Evolutionary conservation across 768 basidiomycete genomes (phyloP).

Genomic region (Arthromyces matolae): DNA sequence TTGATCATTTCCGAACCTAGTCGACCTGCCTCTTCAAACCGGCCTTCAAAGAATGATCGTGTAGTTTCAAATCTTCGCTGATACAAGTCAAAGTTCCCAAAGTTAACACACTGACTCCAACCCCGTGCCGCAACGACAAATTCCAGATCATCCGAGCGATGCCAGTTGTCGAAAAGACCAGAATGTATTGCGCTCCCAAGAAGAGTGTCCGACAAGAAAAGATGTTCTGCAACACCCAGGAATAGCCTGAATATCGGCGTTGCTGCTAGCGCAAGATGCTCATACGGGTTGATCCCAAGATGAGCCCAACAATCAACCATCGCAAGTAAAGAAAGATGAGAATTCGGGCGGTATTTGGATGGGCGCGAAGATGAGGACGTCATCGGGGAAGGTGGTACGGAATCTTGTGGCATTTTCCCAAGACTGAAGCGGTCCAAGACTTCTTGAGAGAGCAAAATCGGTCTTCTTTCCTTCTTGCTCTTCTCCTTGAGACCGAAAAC

Average conservation of each 20-base stretch:
- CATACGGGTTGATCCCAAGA: constrained; percentile 82
- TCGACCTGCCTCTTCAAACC: constrained; percentile 83
- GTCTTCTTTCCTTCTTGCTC: constrained; percentile 35
- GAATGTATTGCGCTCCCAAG: constrained; percentile 71
- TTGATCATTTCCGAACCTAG: constrained; percentile 89
- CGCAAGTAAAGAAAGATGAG: constrained; percentile 89
- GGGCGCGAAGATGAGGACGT: constrained; percentile 51
- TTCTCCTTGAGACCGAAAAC: constrained; percentile 61
- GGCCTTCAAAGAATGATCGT: constrained; percentile 73
- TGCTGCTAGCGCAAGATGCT: constrained; percentile 88
- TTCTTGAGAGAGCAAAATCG: constrained; percentile 81
- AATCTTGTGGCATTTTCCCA: constrained; percentile 35
- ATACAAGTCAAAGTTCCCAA: constrained; percentile 91
- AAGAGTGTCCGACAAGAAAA: constrained; percentile 69
- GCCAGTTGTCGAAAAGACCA: constrained; percentile 70
- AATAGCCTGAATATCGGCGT: constrained; percentile 96
- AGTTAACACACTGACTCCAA: constrained; percentile 94
- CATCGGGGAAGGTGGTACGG: constrained; percentile 16
- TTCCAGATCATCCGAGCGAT: constrained; percentile 87
- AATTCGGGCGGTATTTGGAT: constrained; percentile 59
- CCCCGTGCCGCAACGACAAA: constrained; percentile 91
- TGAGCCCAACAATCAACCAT: constrained; percentile 99
- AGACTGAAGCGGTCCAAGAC: constrained; percentile 89
- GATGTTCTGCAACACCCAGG: constrained; percentile 94
- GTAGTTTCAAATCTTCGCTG: constrained; percentile 76